Evolutionary conservation across 441 rosid species (phyloP), one percentile per base, ranked within the genome.

Genomic region (Melastoma candidum): DNA sequence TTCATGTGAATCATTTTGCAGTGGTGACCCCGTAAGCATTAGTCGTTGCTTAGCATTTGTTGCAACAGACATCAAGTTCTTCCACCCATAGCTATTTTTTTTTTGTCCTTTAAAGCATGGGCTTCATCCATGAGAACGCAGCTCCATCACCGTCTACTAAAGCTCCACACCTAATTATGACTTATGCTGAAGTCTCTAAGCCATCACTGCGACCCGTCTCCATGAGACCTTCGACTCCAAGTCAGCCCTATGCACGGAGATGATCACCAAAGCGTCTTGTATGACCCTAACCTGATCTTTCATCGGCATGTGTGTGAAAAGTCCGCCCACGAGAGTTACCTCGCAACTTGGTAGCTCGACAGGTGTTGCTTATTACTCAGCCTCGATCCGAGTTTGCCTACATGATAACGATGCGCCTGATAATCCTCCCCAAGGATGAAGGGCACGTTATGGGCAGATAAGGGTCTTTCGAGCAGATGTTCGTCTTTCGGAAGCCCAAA

Each of bases 121-220:
- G 99, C 99, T 70, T 89, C 97, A 66, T 93, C 99, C 99, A 93
- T 93, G 66, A 89, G 75, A 53, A 89, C 85, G 68, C 97, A 89
- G 75, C 96, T 93, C 97, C 99, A 93, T 12, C 29, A 78, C 95
- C 90, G 22, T 17, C 22, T 17, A 17, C 22, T 17, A 17, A 17
- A 17, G 22, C 22, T 17, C 22, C 22, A 17, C 22, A 17, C 22
- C 22, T 17, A 17, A 17, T 17, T 17, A 17, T 17, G 22, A 17
- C 22, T 17, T 17, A 17, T 17, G 22, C 22, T 17, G 22, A 17
- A 17, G 22, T 17, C 22, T 17, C 22, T 17, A 17, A 17, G 22
- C 22, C 22, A 17, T 1, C 22, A 17, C 1, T 17, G 22, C 22
- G 22, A 17, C 22, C 22, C 22, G 22, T 17, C 22, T 17, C 22